Conservation (phyloP, 78 protist species). For the Speleostelium caveatum region DNA sequence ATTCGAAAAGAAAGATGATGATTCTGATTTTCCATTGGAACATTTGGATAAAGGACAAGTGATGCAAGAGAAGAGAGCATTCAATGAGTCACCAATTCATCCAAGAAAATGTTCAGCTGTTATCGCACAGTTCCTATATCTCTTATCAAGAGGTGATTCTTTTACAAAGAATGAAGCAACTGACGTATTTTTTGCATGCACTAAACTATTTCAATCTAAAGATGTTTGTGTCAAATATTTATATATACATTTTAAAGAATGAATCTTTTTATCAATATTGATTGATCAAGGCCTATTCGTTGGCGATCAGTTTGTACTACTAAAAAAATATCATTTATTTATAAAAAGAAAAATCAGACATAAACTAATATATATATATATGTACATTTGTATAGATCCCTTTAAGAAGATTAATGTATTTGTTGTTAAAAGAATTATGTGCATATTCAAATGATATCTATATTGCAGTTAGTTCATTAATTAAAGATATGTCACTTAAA, state of each 20-base stretch:
- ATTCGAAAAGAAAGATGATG: slow-evolving; percentile 33
- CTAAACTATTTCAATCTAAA: slow-evolving; percentile 97
- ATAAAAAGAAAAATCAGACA: no score
- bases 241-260: not conserved
- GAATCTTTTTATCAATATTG: not conserved
- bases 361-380: not conserved
- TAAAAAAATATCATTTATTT: no score
- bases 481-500: slow-evolving; percentile 92
- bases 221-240: slow-evolving; percentile 70
- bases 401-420: slow-evolving; percentile 93
- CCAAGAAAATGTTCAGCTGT: slow-evolving; percentile 87
- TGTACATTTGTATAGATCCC: slow-evolving; percentile 57
- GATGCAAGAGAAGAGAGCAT: slow-evolving; percentile 95
- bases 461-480: slow-evolving; percentile 91
- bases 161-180: slow-evolving; percentile 94
- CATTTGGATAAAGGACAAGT: slow-evolving; percentile 94
- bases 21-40: slow-evolving; percentile 84
- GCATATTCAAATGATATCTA: slow-evolving; percentile 92
- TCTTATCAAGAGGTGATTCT: slow-evolving; percentile 94
- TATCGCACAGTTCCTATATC: slow-evolving; percentile 94
- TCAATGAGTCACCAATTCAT: slow-evolving; percentile 90
- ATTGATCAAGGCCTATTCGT: no score
- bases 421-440: slow-evolving; percentile 94
- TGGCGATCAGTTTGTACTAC: no score
- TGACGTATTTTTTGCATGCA: slow-evolving; percentile 96